Evolutionary conservation across 352 stramenopile species (phyloP), one percentile per base, ranked within the genome.

Genomic region (Phytophthora fragariaefolia): DNA sequence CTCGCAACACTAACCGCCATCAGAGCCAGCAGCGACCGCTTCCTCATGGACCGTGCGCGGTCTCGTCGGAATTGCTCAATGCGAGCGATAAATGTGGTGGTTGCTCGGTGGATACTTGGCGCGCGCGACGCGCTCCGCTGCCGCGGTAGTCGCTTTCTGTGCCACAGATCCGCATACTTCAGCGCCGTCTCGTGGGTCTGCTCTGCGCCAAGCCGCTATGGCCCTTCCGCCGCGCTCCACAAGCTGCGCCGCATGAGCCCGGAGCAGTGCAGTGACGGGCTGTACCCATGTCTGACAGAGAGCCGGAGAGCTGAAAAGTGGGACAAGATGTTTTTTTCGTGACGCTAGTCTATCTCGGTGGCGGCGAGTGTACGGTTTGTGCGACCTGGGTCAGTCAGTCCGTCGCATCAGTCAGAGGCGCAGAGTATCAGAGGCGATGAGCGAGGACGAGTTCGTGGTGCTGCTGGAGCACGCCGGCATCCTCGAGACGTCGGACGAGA

Each of bases 391-490:
- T n/a, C n/a, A n/a, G n/a, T n/a, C n/a, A n/a, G n/a, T n/a, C n/a
- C n/a, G n/a, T n/a, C n/a, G n/a, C n/a, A n/a, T n/a, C n/a, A n/a
- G n/a, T n/a, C n/a, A 26, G 17, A 47, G 40, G 8, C 15, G 40
- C 17, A 42, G 13, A 12, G 34, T 56, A 50, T 62, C 51, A 68
- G 40, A 60, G 61, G 49, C 47, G 27, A 92, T 91, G 82, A 93
- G 82, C 67, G 86, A 95, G 63, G 86, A 95, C 73, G 86, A 93
- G 71, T 95, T 95, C 62, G 85, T 95, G 28, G 84, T 95, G 78
- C 73, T 92, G 54, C 71, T 90, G 32, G 86, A 92, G 71, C 84
- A 95, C 66, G 84, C 86, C 15, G 86, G 86, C 18, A 79, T 95
- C 52, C 76, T 92, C 20, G 86, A 94, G 58, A 77, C 73, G 20